Evolutionary conservation across 768 basidiomycete genomes (phyloP), one percentile per base, ranked within the genome.

Genomic region (Butyriboletus loyo): DNA sequence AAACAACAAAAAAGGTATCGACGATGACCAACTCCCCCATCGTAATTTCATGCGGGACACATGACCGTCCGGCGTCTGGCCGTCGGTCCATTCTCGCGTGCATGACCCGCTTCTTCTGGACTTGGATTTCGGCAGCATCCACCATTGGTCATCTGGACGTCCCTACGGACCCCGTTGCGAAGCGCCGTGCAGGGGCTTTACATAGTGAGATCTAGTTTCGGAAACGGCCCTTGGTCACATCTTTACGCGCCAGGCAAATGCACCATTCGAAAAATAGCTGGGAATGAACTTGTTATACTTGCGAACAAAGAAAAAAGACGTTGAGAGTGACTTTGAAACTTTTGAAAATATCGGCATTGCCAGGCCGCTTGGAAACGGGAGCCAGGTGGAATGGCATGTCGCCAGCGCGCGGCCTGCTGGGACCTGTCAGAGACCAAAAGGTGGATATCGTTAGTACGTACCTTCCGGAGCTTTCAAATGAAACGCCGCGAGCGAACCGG

Each of bases 401-500:
- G 9, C n/a, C 34, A 41, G 24, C 24, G 5, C 35, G 11, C n/a
- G 22, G 22, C 13, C 6, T 22, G 4, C n/a, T n/a, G 25, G 41
- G 24, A 24, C 31, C 46, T 25, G 22, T 46, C 21, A 34, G 19
- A n/a, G 19, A 19, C 42, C 4, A 22, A 21, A 46, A 21, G 44
- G 44, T 46, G 15, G 45, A 24, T 24, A 32, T 32, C 28, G 17
- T 21, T 13, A 39, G n/a, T 2, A 21, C n/a, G 28, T 36, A 49
- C 37, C 43, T 34, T 32, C 37, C 32, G 32, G 22, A 24, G 1
- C 44, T 22, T 19, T 19, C 30, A 53, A 57, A 56, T 57, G 49
- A 57, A 57, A 57, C 55, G 44, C 56, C 55, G 56, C 56, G 49
- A 57, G 51, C 40, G 3, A 30, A 51, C 17, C 27, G 37, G 45